Conservation (phyloP, 805 yeast genomes). For the Hanseniaspora nectarophila region DNA sequence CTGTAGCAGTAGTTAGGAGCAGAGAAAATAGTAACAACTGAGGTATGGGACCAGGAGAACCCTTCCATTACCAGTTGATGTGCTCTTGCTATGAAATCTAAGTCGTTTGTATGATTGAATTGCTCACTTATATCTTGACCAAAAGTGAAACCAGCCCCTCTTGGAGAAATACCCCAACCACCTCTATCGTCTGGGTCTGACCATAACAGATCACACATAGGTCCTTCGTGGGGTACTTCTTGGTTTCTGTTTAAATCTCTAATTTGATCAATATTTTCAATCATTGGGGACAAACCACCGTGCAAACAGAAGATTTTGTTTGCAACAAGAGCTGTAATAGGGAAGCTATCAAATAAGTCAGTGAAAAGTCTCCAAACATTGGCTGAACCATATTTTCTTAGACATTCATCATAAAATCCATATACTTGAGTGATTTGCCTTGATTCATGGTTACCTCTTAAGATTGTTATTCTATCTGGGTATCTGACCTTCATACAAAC, state of each 20-base stretch:
- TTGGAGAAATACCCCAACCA: constrained; percentile 95
- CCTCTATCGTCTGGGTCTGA: constrained; percentile 96
- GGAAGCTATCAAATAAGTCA: constrained; percentile 83
- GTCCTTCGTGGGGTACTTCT: constrained; percentile 96
- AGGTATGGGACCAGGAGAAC: constrained; percentile 84
- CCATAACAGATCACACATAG: constrained; percentile 94
- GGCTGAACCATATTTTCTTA: constrained; percentile 84
- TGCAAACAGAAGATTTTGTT: constrained; percentile 83
- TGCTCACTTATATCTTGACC: constrained; percentile 92
- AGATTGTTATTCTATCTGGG: constrained; percentile 80
- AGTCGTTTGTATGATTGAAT: constrained; percentile 80
- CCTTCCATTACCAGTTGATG: constrained; percentile 98
- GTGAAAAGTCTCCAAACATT: constrained; percentile 89
- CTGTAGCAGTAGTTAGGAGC: constrained; percentile 96
- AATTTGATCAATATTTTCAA: constrained; percentile 84
- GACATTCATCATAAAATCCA: constrained; percentile 91
- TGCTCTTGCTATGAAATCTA: constrained; percentile 80
- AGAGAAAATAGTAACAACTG: constrained; percentile 83
- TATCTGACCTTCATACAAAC: constrained; percentile 87
- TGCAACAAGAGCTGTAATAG: constrained; percentile 85
- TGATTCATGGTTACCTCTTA: constrained; percentile 90
- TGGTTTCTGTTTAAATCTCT: constrained; percentile 82
- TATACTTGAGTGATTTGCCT: constrained; percentile 94
- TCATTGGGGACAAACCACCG: constrained; percentile 91
- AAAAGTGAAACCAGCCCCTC: constrained; percentile 98